These are phyloP conservation scores for Perkinsus chesapeaki DNA, from an alignment of 169 alveolate species.

Conservation along the genomic window DNA sequence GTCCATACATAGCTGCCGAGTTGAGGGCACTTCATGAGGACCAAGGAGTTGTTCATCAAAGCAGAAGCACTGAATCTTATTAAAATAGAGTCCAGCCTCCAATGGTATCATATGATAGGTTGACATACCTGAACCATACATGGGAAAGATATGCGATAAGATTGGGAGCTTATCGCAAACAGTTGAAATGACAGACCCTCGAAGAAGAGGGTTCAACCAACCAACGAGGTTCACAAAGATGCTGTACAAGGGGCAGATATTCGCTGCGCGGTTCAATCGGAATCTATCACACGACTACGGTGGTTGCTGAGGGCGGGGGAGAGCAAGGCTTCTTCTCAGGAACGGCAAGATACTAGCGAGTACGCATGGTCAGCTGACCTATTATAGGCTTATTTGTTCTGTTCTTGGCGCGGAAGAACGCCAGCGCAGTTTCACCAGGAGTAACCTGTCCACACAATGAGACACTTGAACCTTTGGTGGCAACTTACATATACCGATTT, in stretches of 20 bases:
- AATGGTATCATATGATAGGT: slow-evolving; percentile 82
- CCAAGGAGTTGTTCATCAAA: slow-evolving; percentile 86
- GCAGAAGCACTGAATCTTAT: slow-evolving; percentile 90
- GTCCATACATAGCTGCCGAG: background rate
- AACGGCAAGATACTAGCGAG: background rate
- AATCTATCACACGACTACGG: too few relatives aligned
- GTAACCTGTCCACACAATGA: slow-evolving; percentile 35
- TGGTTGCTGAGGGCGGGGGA: too few relatives aligned
- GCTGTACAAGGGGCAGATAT: too few relatives aligned
- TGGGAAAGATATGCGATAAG: background rate
- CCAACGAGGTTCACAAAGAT: too few relatives aligned
- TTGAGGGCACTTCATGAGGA: slow-evolving; percentile 49
- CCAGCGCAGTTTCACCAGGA: slow-evolving; percentile 82
- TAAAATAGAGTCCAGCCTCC: slow-evolving; percentile 85
- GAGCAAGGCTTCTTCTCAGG: too few relatives aligned
- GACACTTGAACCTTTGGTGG: too few relatives aligned
- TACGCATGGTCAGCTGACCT: slow-evolving; percentile 10
- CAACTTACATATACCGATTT: background rate
- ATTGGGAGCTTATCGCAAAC: too few relatives aligned
- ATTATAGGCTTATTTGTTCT: slow-evolving; percentile 54
- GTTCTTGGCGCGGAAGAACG: slow-evolving; percentile 72
- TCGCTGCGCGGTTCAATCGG: too few relatives aligned
- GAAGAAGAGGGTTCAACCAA: too few relatives aligned
- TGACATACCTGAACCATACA: slow-evolving; percentile 58
- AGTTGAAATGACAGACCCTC: too few relatives aligned